Evolutionary conservation across 2,329 filamentous ascomycete genomes (phyloP).

Genomic region (Colletotrichum simmondsii): DNA sequence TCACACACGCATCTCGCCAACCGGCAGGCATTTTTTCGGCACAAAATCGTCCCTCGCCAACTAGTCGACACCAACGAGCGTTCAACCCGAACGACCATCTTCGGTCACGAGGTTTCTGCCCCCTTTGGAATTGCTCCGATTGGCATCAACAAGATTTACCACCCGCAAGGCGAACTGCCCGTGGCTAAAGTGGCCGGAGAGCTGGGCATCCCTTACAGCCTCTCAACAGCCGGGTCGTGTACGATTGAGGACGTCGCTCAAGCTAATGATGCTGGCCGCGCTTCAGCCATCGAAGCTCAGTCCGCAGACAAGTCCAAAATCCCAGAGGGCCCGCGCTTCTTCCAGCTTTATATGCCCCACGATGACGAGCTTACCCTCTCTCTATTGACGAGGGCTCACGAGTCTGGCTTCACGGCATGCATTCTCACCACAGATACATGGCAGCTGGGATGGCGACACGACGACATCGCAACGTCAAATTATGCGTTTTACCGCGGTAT

Average conservation of each 20-base stretch:
- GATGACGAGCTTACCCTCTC: constrained; percentile 69
- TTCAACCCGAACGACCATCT: constrained; percentile 67
- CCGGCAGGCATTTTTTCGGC: constrained; percentile 71
- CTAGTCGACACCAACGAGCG: constrained; percentile 68
- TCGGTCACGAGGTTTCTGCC: constrained; percentile 67
- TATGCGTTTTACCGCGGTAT: constrained; percentile 72
- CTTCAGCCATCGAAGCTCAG: background rate
- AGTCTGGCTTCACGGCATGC: constrained; percentile 65
- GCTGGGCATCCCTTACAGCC: constrained; percentile 67
- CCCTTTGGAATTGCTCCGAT: constrained; percentile 74
- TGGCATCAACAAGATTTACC: constrained; percentile 75
- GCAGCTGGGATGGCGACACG: constrained; percentile 71
- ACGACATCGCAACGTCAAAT: constrained; percentile 66
- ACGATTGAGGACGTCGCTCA: constrained; percentile 67
- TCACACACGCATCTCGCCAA: constrained; percentile 66
- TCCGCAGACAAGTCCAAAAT: constrained; percentile 21
- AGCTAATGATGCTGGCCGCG: constrained; percentile 57
- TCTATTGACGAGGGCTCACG: constrained; percentile 64
- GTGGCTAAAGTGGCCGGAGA: constrained; percentile 71
- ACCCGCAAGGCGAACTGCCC: constrained; percentile 66
- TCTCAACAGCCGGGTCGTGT: constrained; percentile 66
- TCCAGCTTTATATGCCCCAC: constrained; percentile 73
- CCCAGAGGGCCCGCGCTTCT: constrained; percentile 59
- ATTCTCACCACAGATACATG: constrained; percentile 73
- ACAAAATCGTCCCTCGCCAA: constrained; percentile 70